Evolutionary conservation across 1,139 yeast genomes (phyloP), one percentile per base, ranked within the genome.

Genomic region (Nadsonia starkeyi-henricii): DNA sequence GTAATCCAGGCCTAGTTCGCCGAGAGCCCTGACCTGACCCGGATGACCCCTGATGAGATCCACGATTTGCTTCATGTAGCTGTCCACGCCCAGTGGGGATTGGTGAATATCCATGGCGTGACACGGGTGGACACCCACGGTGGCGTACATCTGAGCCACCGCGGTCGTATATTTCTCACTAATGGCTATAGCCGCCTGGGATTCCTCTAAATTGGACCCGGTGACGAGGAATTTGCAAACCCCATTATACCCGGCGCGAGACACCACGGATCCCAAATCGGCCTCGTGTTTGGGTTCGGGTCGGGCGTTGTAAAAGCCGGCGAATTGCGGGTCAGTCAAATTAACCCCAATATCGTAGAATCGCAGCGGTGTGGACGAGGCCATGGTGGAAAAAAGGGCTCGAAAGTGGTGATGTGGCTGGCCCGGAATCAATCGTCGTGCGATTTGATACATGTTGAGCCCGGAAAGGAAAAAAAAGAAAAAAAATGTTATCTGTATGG

Each of bases 61-160:
- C 13, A 47, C 17, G 12, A 47, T 28, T 4, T 43, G 23, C 23
- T 28, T 7, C 20, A 44, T 44, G 9, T 45, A 45, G 5, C 20
- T 13, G 13, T 44, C 46, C 12, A 47, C 46, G 17, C 44, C 41
- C 15, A 41, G 20, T 43, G 52, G 26, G 53, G 57, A 12, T 66
- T 61, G 1, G 82, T 47, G 44, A 4, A 79, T 85, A 54, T 77
- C 81, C 18, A 78, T 74, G 0, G 86, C 94, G 19, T 81, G 70
- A 63, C 97, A 89, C 0, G 98, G 98, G 65, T 91, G 98, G 1
- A 89, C 94, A 12, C 98, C 98, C 1, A 81, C 91, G 0, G 98
- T 91, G 17, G 85, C 77, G 54, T 68, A 45, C 62, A 67, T 54
- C 28, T 23, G 60, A 66, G 49, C 55, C 55, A 52, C 71, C 75